Conservation (phyloP, 2,329 filamentous ascomycete genomes). For the Stagonosporopsis vannaccii region DNA sequence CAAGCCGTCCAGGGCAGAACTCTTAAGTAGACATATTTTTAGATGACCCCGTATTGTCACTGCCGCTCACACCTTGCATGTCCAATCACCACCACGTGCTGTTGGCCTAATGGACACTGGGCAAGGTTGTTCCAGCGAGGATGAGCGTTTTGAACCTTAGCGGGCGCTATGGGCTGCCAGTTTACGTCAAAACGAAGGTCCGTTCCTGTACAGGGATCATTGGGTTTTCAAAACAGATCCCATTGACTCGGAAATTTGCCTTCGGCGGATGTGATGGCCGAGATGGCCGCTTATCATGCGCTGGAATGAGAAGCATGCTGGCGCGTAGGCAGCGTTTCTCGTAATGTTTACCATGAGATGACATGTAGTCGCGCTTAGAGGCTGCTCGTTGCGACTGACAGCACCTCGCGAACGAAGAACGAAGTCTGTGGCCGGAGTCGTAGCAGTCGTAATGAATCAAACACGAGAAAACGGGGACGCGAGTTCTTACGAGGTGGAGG, state of each 20-base stretch:
- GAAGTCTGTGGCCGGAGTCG: neutral
- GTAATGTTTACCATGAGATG: neutral
- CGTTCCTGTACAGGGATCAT: slow-evolving; percentile 25
- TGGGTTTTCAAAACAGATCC: slow-evolving; percentile 1
- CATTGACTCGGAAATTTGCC: slow-evolving; percentile 17
- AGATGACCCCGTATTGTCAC: slow-evolving; percentile 24
- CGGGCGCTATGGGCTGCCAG: slow-evolving; percentile 24
- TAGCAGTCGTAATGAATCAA: neutral
- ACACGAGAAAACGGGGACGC: slow-evolving; percentile 10
- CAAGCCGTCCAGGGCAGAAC: slow-evolving; percentile 8
- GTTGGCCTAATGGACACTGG: slow-evolving; percentile 9
- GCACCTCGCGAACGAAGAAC: neutral
- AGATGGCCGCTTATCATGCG: slow-evolving; percentile 5
- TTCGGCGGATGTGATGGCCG: slow-evolving; percentile 1
- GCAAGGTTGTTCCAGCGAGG: slow-evolving; percentile 9
- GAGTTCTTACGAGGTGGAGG: slow-evolving; percentile 9
- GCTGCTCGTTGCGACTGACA: neutral
- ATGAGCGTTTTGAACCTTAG: slow-evolving; percentile 22
- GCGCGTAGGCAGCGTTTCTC: neutral
- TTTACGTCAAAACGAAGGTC: slow-evolving; percentile 20
- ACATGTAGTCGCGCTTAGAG: neutral
- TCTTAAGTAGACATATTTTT: slow-evolving; percentile 20
- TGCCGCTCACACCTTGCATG: slow-evolving; percentile 14
- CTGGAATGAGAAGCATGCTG: slow-evolving; percentile 12
- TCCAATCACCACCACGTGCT: slow-evolving; percentile 23